These are phyloP conservation scores for Plenodomus lindquistii DNA, from an alignment of 2,329 filamentous ascomycete genomes.

Conservation along the genomic window DNA sequence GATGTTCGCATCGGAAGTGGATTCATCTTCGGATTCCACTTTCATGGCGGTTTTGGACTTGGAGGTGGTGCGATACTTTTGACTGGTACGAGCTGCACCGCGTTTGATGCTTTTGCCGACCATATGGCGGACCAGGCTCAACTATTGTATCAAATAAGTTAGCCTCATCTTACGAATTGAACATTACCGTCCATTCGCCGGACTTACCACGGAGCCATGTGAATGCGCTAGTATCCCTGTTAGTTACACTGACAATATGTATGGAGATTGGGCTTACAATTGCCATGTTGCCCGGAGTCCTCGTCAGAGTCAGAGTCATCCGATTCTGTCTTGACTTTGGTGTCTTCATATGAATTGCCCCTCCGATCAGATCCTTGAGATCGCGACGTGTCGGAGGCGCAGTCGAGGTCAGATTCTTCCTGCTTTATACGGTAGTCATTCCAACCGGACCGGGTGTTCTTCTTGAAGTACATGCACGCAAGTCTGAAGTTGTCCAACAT, in stretches of 20 bases:
- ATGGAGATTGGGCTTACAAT: background rate
- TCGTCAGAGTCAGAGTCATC: background rate
- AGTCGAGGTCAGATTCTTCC: background rate
- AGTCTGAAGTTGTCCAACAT: conserved; percentile 2
- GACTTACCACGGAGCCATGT: too few species aligned
- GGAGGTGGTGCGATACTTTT: too few species aligned
- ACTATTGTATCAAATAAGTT: too few species aligned
- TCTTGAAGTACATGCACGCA: background rate
- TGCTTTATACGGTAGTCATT: background rate
- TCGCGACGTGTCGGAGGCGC: too few species aligned
- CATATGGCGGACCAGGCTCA: too few species aligned
- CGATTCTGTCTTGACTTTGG: background rate
- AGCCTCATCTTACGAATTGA: too few species aligned
- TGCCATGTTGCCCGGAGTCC: background rate
- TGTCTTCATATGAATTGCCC: background rate
- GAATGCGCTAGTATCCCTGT: background rate
- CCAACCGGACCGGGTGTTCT: background rate
- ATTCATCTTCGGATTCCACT: background rate
- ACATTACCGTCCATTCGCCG: too few species aligned
- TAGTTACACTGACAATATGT: background rate
- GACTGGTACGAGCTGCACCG: too few species aligned
- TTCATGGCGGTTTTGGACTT: too few species aligned
- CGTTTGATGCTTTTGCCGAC: too few species aligned
- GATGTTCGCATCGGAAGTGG: background rate
- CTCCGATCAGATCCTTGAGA: background rate